Evolutionary conservation across 1,284 basidiomycete species (phyloP).

Genomic region (Ustilago cynodontis): DNA sequence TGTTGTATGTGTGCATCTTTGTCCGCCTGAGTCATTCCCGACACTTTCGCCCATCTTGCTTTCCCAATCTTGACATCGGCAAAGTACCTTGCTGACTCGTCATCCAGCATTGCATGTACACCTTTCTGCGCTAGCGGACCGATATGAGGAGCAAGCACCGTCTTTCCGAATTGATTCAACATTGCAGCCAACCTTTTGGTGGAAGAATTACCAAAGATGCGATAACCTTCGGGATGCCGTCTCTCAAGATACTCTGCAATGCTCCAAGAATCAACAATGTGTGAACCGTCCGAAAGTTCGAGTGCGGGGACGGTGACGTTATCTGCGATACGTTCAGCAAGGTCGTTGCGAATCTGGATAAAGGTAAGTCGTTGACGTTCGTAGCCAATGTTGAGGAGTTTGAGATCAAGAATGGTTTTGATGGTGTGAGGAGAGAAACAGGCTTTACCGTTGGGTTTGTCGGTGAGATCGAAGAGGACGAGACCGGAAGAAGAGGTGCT

Average conservation of each 20-base stretch:
- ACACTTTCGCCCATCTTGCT: conserved; percentile 37
- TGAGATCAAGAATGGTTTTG: conserved; percentile 60
- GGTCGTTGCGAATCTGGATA: conserved; percentile 57
- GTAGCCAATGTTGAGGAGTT: conserved; percentile 58
- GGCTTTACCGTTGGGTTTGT: conserved; percentile 25
- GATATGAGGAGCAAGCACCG: conserved; percentile 42
- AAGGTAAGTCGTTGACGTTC: conserved; percentile 59
- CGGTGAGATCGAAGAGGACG: conserved; percentile 60
- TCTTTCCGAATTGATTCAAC: conserved; percentile 53
- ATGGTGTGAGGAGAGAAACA: conserved; percentile 57
- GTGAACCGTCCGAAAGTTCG: conserved; percentile 53
- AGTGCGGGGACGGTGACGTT: conserved; percentile 61
- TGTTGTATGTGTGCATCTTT: conserved; percentile 28
- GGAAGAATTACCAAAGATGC: conserved; percentile 46
- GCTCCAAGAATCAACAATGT: conserved; percentile 58
- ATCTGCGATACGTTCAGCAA: conserved; percentile 42
- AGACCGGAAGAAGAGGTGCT: conserved; percentile 39
- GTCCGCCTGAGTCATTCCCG: conserved; percentile 22
- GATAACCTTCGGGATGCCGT: conserved; percentile 40
- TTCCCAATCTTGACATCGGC: conserved; percentile 55
- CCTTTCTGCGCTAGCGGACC: conserved; percentile 39
- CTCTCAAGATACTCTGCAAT: conserved; percentile 57
- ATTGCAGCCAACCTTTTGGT: conserved; percentile 51
- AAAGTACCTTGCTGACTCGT: conserved; percentile 53
- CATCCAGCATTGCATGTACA: conserved; percentile 49